Evolutionary conservation across 2,329 filamentous ascomycete genomes (phyloP).

Genomic region (Macroventuria anomochaeta): DNA sequence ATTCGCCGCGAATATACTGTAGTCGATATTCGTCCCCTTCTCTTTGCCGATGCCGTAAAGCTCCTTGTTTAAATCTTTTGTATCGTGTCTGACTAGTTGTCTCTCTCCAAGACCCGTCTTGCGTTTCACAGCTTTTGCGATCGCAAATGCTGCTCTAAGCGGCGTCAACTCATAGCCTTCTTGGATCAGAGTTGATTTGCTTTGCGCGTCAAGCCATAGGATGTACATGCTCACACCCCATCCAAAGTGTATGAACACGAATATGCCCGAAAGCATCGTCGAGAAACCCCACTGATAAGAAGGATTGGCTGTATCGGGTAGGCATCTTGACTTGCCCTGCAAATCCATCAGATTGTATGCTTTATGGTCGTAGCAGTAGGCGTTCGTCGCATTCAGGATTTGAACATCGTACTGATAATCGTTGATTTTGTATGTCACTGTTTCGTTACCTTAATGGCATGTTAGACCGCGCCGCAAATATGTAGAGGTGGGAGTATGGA

Average conservation of each 20-base stretch:
- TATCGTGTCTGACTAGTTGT: constrained; percentile 28
- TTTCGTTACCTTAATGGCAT: constrained; percentile 21
- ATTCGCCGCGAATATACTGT: constrained; percentile 18
- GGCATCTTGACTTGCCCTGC: constrained; percentile 27
- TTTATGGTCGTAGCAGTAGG: constrained; percentile 24
- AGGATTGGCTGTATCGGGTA: constrained; percentile 36
- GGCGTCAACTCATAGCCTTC: constrained; percentile 41
- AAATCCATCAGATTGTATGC: constrained; percentile 21
- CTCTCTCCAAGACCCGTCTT: constrained; percentile 28
- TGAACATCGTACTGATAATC: constrained; percentile 23
- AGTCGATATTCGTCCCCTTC: constrained; percentile 23
- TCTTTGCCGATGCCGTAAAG: constrained; percentile 23
- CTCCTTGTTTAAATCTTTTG: constrained; percentile 25
- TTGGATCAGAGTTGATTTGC: constrained; percentile 32
- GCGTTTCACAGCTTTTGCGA: constrained; percentile 32
- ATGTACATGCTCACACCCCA: constrained; percentile 46
- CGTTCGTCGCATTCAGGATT: constrained; percentile 10
- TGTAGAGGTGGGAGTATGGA: neutral
- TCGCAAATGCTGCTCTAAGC: constrained; percentile 40
- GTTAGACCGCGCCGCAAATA: neutral
- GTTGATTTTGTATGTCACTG: constrained; percentile 18
- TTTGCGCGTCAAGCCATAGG: constrained; percentile 45
- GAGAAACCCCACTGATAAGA: constrained; percentile 50
- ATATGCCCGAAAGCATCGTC: constrained; percentile 40
- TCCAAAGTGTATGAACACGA: constrained; percentile 39